Evolutionary conservation across 805 yeast genomes (phyloP), one percentile per base, ranked within the genome.

Genomic region (Kurtzmaniella fragi): DNA sequence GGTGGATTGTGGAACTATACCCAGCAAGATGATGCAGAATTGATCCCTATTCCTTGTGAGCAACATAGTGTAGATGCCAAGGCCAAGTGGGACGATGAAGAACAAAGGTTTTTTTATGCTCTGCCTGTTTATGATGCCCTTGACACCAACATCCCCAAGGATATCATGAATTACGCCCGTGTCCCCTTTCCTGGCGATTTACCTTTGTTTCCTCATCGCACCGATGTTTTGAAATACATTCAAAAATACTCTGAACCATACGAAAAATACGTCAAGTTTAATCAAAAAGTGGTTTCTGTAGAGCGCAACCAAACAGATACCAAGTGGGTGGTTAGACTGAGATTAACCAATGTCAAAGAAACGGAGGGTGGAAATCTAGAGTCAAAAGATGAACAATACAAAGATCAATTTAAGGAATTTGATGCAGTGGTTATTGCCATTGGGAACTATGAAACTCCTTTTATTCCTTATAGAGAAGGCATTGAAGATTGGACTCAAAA

Each of bases 1-100:
- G 95, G 95, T 11, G 96, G 96, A 0, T 62, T 86, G 7, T 87
- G 96, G 96, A 75, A 78, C 53, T 82, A 76, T 50, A 70, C 65
- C 40, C 65, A 54, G 39, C 45, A 42, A 28, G 49, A 50, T 15
- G 62, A 46, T n/a, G 47, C 50, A 32, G 54, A 40, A 30, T 33
- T 38, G 14, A 42, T 53, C 28, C 50, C 46, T 2, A 47, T 49
- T n/a, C 57, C 53, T 2, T 42, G 57, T 28, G 48, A 48, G 23
- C 47, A 50, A 28, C 54, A 55, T 14, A 46, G 46, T 11, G 40
- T 44, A 30, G 50, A 40, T 20, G 39, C 41, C n/a, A 41, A 38
- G 31, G 43, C 47, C 11, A 36, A 44, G 9, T 41, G 13, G 35
- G 38, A 39, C 11, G 41, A 46, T 12, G 43, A 41, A 30, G 31